These are phyloP conservation scores for Marasmius sp. DNA, from an alignment of 1,284 basidiomycete species.

Conservation along the genomic window DNA sequence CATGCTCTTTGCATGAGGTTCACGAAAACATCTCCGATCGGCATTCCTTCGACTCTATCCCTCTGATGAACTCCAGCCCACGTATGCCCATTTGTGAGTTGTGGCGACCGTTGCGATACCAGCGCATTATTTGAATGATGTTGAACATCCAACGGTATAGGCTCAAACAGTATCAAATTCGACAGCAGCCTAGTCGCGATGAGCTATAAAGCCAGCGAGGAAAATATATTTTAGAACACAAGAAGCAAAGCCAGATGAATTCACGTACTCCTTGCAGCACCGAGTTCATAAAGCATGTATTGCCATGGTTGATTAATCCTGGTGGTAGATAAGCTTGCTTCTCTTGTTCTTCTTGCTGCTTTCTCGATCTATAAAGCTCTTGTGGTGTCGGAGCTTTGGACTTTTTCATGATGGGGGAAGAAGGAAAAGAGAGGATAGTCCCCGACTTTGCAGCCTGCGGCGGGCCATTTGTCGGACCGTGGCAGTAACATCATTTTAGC, in stretches of 20 bases:
- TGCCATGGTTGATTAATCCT: constrained; percentile 81
- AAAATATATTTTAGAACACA: constrained; percentile 2
- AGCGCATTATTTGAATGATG: constrained; percentile 37
- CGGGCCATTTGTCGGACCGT: too few species aligned
- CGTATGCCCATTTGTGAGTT: constrained; percentile 65
- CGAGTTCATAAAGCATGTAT: constrained; percentile 81
- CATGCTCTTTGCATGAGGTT: constrained; percentile 58
- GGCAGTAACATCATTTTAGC: too few species aligned
- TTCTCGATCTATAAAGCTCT: constrained; percentile 59
- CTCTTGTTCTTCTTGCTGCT: constrained; percentile 62
- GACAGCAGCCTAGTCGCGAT: constrained; percentile 65
- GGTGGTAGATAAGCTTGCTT: constrained; percentile 60
- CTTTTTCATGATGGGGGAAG: constrained; percentile 49
- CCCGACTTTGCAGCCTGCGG: background rate
- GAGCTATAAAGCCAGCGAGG: constrained; percentile 38
- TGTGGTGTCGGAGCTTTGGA: constrained; percentile 58
- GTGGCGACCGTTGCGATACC: constrained; percentile 54
- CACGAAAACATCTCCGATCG: constrained; percentile 65
- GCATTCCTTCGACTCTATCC: constrained; percentile 56
- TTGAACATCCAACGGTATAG: constrained; percentile 41
- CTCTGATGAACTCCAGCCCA: constrained; percentile 50
- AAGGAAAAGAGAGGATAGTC: background rate
- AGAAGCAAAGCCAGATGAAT: background rate
- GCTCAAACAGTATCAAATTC: constrained; percentile 57
- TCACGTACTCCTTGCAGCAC: constrained; percentile 63